A percentile compares a stretch with the other conserved stretches of the same genome.
Conservation (phyloP, 2,329 filamentous ascomycete genomes). For the Metarhizium album region DNA sequence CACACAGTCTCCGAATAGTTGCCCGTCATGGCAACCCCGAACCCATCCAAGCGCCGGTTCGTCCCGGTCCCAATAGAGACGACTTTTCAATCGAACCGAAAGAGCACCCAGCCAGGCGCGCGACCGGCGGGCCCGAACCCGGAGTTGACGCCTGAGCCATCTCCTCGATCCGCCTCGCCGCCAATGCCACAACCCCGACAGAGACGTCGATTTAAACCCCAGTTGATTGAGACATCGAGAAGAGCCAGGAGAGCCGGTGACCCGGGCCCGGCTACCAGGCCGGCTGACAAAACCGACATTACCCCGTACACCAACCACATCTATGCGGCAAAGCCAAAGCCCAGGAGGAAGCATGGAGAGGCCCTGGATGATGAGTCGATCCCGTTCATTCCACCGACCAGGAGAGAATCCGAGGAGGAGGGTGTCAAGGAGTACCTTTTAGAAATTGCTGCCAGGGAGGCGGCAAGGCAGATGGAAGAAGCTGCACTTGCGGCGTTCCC, state of each 20-base stretch:
- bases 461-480: slow-evolving; percentile 70
- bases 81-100: slow-evolving; percentile 49
- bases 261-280: slow-evolving; percentile 47
- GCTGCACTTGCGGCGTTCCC: slow-evolving; percentile 66
- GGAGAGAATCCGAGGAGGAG: slow-evolving; percentile 65
- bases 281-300: slow-evolving; percentile 62
- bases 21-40: slow-evolving; percentile 26
- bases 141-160: slow-evolving; percentile 45
- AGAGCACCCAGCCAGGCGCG: slow-evolving; percentile 1
- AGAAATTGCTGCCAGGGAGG: slow-evolving; percentile 67
- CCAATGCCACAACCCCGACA: slow-evolving; percentile 27
- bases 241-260: slow-evolving; percentile 60
- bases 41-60: slow-evolving; percentile 46
- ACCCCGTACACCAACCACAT: slow-evolving; percentile 53
- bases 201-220: slow-evolving; percentile 56
- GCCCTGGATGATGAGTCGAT: slow-evolving; percentile 17
- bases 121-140: slow-evolving; percentile 36
- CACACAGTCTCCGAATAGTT: not conserved
- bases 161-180: slow-evolving; percentile 38
- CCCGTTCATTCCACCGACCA: slow-evolving; percentile 27
- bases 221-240: slow-evolving; percentile 70
- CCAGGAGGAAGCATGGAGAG: slow-evolving; percentile 22
- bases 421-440: slow-evolving; percentile 67
- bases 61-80: slow-evolving; percentile 63
- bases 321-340: slow-evolving; percentile 34